Evolutionary conservation across 805 yeast genomes (phyloP).

Genomic region (Pichia rugopelliculosa): DNA sequence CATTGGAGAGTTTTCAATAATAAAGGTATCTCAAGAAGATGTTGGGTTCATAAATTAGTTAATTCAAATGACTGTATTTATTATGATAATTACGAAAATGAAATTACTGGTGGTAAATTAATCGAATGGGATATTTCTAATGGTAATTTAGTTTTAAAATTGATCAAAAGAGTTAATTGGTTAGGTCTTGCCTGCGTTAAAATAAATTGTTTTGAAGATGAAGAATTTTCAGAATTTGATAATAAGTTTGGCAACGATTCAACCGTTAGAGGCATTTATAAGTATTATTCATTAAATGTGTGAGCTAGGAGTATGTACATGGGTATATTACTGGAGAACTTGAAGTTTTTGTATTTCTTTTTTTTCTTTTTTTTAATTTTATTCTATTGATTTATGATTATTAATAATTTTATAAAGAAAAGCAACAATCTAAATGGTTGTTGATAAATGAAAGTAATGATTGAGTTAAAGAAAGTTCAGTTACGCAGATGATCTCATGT

Average conservation of each 20-base stretch:
- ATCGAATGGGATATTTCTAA: constrained; percentile 56
- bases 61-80: constrained; percentile 6
- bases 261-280: constrained; percentile 45
- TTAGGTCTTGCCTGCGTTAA: constrained; percentile 47
- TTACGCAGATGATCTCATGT: no score
- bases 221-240: constrained; percentile 34
- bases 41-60: constrained; percentile 46
- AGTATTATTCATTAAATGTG: constrained; percentile 48
- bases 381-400: background rate
- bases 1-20: constrained; percentile 47
- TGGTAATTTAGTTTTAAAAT: constrained; percentile 50
- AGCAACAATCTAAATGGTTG: no score
- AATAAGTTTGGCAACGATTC: constrained; percentile 48
- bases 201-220: constrained; percentile 48
- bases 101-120: constrained; percentile 20
- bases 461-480: no score
- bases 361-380: no score
- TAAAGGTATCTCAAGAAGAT: constrained; percentile 59
- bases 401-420: background rate
- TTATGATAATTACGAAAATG: constrained; percentile 25
- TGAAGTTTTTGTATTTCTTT: background rate
- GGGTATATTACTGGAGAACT: background rate
- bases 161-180: constrained; percentile 39
- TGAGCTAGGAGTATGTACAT: constrained; percentile 14
- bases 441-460: no score